A percentile compares a stretch with the other conserved stretches of the same genome.
These are phyloP conservation scores for Scytalidium lignicola DNA, from an alignment of 2,329 filamentous ascomycete genomes.

Conservation along the genomic window DNA sequence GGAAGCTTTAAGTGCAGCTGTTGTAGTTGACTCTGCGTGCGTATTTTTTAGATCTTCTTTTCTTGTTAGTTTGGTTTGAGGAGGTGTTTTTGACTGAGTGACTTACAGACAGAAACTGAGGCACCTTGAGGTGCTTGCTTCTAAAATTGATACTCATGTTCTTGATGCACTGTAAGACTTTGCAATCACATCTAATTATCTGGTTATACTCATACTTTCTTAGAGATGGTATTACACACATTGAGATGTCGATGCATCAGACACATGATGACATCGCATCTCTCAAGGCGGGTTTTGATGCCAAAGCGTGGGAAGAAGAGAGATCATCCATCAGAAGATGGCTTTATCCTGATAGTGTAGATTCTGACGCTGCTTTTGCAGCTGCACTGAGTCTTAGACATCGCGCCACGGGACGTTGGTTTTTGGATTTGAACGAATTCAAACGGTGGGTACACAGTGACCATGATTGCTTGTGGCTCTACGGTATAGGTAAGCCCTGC, in stretches of 20 bases:
- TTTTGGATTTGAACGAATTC: slow-evolving; percentile 4
- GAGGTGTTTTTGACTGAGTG: too few relatives aligned
- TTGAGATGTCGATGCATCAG: neutral
- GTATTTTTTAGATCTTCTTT: neutral
- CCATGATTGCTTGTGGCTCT: slow-evolving; percentile 4
- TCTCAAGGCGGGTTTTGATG: slow-evolving; percentile 3
- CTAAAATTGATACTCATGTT: slow-evolving; percentile 3
- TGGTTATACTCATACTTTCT: neutral
- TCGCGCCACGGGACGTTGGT: slow-evolving; percentile 4
- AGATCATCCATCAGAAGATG: slow-evolving; percentile 2
- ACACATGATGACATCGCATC: slow-evolving; percentile 1
- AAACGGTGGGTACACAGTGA: slow-evolving; percentile 1
- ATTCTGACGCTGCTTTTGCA: slow-evolving; percentile 3
- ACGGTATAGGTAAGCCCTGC: slow-evolving; percentile 3
- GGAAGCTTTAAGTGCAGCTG: slow-evolving; percentile 3
- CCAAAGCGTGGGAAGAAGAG: slow-evolving; percentile 3
- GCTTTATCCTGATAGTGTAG: slow-evolving; percentile 7
- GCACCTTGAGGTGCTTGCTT: neutral
- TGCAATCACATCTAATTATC: too few relatives aligned
- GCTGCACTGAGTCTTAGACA: slow-evolving; percentile 3
- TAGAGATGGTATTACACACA: neutral
- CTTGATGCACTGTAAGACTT: neutral
- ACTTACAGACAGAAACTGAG: neutral
- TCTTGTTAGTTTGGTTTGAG: too few relatives aligned
- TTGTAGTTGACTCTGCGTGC: slow-evolving; percentile 5